Base-by-base conservation (phyloP, 495 filamentous ascomycete genomes). In the Cladorrhinum samala region DNA sequence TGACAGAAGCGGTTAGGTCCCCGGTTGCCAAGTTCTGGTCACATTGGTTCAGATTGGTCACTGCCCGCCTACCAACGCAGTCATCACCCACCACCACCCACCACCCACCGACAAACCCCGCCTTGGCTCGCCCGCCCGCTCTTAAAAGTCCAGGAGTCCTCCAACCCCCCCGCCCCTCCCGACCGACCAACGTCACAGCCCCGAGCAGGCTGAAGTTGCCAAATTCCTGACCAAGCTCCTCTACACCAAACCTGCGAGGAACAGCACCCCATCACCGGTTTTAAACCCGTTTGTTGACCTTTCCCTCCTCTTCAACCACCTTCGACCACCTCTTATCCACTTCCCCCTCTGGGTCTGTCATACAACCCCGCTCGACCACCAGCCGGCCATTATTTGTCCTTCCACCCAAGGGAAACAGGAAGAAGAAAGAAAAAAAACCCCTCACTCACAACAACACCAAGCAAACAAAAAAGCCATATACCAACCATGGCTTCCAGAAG, bases 401-500 rank as follows among this genome's bases (percentile, higher is more conserved):
- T 47, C 7, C 36, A 11, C 37, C 47, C 41, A 25, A 16, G 39
- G 11, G 40, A 49, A 47, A 20, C n/a, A n/a, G n/a, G n/a, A n/a
- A n/a, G n/a, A n/a, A n/a, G n/a, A n/a, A n/a, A n/a, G n/a, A n/a
- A n/a, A n/a, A n/a, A n/a, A n/a, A n/a, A n/a, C n/a, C n/a, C n/a
- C n/a, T n/a, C n/a, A n/a, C 11, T 18, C 37, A 9, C 43, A 9
- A 16, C 42, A 39, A 49, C 48, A 56, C 46, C 40, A 53, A 55
- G 9, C 42, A 55, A n/a, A n/a, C n/a, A n/a, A n/a, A n/a, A n/a
- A n/a, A n/a, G n/a, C n/a, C n/a, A n/a, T n/a, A n/a, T n/a, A n/a
- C n/a, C 44, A 50, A 43, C 49, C 59, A 67, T 65, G 65, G 45
- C 59, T 33, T 57, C 56, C 47, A 60, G 59, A 62, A 63, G 58